Conservation (phyloP, 2,329 filamentous ascomycete species). For the Talaromyces piceae region DNA sequence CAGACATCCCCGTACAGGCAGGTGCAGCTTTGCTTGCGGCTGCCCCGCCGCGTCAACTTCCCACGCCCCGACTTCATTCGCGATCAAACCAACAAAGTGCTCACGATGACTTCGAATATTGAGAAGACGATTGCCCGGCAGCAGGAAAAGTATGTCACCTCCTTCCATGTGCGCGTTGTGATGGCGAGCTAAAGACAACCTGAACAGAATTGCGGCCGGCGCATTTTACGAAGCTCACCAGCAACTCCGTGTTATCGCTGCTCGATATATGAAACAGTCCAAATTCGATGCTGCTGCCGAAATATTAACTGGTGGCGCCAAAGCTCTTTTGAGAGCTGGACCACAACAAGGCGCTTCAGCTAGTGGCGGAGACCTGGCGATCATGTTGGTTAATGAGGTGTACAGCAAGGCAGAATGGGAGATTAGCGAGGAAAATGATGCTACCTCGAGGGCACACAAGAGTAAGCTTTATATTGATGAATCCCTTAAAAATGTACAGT, state of each 20-base stretch:
- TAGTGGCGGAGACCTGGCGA: conserved; percentile 80
- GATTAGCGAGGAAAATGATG: conserved; percentile 50
- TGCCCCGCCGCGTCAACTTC: too few relatives aligned
- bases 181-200: conserved; percentile 8
- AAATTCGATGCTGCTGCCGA: conserved; percentile 83
- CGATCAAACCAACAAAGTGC: not conserved
- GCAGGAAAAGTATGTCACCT: conserved; percentile 57
- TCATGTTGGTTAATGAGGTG: conserved; percentile 81
- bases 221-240: conserved; percentile 98
- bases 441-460: conserved; percentile 58
- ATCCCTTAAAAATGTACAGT: not conserved
- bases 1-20: too few relatives aligned
- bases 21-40: too few relatives aligned
- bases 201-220: conserved; percentile 69
- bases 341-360: conserved; percentile 82
- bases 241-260: conserved; percentile 90
- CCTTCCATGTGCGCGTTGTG: conserved; percentile 11
- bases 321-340: conserved; percentile 59
- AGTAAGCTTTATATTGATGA: conserved; percentile 19
- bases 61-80: not conserved
- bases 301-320: conserved; percentile 75
- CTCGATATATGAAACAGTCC: conserved; percentile 80
- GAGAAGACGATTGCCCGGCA: conserved; percentile 67
- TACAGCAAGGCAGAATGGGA: conserved; percentile 79
- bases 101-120: conserved; percentile 42